phyloP scores from a whole-genome alignment of 1,284 basidiomycete species.

The Cystobasidium pallidum region DNA sequence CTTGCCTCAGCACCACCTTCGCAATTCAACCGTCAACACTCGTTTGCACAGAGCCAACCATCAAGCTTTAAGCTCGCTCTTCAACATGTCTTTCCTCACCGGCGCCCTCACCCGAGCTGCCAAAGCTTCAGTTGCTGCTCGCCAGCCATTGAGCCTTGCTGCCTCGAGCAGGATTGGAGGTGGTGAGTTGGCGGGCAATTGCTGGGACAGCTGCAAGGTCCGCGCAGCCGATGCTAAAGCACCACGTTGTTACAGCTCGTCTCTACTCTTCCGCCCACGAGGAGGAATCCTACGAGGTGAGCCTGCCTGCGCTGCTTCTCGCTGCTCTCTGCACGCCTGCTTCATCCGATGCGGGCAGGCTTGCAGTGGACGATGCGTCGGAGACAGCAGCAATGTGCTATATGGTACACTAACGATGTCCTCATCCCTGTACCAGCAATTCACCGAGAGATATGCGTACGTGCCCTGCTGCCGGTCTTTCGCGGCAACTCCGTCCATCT shows the following conservation, averaged over 20 bases:
- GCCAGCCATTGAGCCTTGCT: constrained; percentile 25
- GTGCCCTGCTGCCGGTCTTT: constrained; percentile 6
- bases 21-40: neutral
- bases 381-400: neutral
- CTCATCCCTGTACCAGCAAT: constrained; percentile 4
- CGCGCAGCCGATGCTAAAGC: neutral
- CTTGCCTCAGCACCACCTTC: constrained; percentile 19
- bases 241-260: constrained; percentile 21
- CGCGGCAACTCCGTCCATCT: constrained; percentile 4
- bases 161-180: constrained; percentile 24
- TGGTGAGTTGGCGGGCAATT: neutral
- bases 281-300: constrained; percentile 42
- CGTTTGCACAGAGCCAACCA: too few species aligned
- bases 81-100: constrained; percentile 43
- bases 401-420: neutral
- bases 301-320: neutral
- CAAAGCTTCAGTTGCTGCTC: constrained; percentile 31
- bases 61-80: neutral
- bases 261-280: constrained; percentile 39
- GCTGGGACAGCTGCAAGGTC: neutral
- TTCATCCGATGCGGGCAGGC: constrained; percentile 22
- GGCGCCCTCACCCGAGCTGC: constrained; percentile 39
- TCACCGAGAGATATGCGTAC: constrained; percentile 43
- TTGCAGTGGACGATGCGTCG: neutral
- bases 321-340: neutral